Percentiles rank a stretch among this genome's conserved stretches.
phyloP scores from a whole-genome alignment of 2,329 filamentous ascomycete genomes.

The Emericellopsis cladophorae region DNA sequence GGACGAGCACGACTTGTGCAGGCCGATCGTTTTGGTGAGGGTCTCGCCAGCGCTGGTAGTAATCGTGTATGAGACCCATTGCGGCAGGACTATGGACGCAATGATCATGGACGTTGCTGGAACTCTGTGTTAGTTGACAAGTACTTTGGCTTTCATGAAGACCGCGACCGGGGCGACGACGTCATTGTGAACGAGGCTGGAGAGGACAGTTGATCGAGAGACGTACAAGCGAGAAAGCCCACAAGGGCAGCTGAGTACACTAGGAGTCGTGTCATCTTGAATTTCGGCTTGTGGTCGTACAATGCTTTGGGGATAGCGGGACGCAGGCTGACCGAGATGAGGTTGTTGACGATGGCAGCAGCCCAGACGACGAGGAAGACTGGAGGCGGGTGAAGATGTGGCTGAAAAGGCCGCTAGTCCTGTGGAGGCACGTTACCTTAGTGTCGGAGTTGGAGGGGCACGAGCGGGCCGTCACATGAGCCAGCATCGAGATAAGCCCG shows the following conservation, averaged over 20 bases:
- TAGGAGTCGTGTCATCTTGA: slow-evolving; percentile 27
- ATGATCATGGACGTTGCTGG: slow-evolving; percentile 61
- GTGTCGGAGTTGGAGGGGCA: not conserved
- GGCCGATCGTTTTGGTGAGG: slow-evolving; percentile 53
- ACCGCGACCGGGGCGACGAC: not conserved
- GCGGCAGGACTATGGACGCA: slow-evolving; percentile 52
- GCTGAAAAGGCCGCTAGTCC: not conserved
- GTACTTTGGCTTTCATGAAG: not conserved
- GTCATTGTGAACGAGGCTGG: not conserved
- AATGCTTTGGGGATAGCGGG: not conserved
- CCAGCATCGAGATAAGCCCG: too few species aligned
- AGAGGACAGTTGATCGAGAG: not conserved
- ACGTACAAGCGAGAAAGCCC: slow-evolving; percentile 30
- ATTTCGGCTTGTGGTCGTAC: not conserved
- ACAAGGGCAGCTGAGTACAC: slow-evolving; percentile 29
- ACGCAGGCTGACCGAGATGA: not conserved
- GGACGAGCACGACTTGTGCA: slow-evolving; percentile 71
- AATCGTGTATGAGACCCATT: slow-evolving; percentile 57
- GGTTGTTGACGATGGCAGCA: not conserved
- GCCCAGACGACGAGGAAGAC: slow-evolving; percentile 1
- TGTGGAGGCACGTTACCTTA: not conserved
- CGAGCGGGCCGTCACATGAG: not conserved
- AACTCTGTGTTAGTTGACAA: not conserved
- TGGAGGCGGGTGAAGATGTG: slow-evolving; percentile 7
- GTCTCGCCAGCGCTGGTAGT: slow-evolving; percentile 31